Evolutionary conservation across 139 green algal genomes (phyloP), one percentile per base, ranked within the genome.

Genomic region (Chara braunii): DNA sequence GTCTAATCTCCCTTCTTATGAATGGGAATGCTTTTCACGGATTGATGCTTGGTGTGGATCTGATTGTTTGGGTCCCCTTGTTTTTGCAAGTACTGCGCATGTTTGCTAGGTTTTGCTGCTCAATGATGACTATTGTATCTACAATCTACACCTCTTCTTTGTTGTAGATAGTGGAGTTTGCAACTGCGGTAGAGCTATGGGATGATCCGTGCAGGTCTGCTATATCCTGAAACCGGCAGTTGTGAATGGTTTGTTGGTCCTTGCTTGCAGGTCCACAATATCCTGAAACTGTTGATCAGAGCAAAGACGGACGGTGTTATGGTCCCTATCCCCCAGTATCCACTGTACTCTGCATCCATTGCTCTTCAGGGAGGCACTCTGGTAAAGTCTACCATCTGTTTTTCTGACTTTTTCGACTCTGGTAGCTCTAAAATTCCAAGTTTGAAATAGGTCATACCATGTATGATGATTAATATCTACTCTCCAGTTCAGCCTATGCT

Each of bases 291-390:
- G 32, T 11, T 74, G 11, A 32, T 78, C n/a, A 37, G 60, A 2
- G 32, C 18, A 8, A 28, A 62, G 18, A 18, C 5, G 23, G 70
- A 78, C 29, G 70, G 53, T 37, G 28, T 78, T 7, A 52, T 78
- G 62, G 70, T 72, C 33, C 70, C 70, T n/a, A 89, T 95, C 59
- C 88, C 88, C 8, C 88, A 95, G 80, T 95, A 95, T 75, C 88
- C 88, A 1, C 74, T 95, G 2, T 95, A 95, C 78, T 88, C 78
- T 1, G 91, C 91, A 3, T 85, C 84, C 9, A 70, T 95, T 8
- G 74, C 80, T 32, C 75, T 96, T 62, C 84, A 94, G 54, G 89
- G 85, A 23, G 91, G 87, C 4, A 82, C 83, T 29, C 78, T 97
- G 57, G 70, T 68, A 4, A 12, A 42, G 18, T 48, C 53, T 29